Base-by-base conservation (phyloP, 1,284 basidiomycete species). In the Heterobasidion occidentale region DNA sequence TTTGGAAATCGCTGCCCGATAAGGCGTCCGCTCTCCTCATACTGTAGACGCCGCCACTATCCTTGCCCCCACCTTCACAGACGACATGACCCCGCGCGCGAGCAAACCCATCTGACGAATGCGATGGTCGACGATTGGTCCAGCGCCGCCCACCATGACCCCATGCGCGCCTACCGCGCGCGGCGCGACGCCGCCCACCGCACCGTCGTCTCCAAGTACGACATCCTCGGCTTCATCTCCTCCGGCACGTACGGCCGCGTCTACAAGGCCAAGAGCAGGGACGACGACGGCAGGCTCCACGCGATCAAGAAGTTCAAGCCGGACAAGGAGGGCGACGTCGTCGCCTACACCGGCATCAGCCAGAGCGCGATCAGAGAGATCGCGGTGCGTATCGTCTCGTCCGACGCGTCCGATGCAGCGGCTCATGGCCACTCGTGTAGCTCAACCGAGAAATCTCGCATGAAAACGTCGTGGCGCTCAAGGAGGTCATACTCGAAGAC, bases 221-320 rank as follows among this genome's bases (percentile, higher is more conserved):
- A 81, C 57, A 97, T 99, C 62, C 79, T 97, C 3, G 97, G 97
- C 8, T 99, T 99, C 74, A 94, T 99, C 63, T 97, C 94, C 8
- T 96, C 94, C 4, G 96, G 96, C 17, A 99, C 97, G 0, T 99
- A 99, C 67, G 97, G 97, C 0, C 80, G 94, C 34, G 96, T 99
- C 5, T 99, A 99, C 81, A 99, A 99, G 71, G 97, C 95, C 0
- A 82, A 90, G 59, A 87, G 88, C 60, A 77, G 83, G 36, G 88
- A 83, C 1, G 74, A 76, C 9, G 85, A 87, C 47, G 83, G 77
- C 1, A 77, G 75, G 56, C 79, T 96, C 51, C 90, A 94, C 65
- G 97, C 96, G 4, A 98, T 99, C 75, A 99, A 99, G 76, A 99
- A 99, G 72, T 99, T 99, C 78, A 99, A 99, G 70, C 95, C 96